Evolutionary conservation across 2,329 filamentous ascomycete genomes (phyloP).

Genomic region (Saccharata proteae): DNA sequence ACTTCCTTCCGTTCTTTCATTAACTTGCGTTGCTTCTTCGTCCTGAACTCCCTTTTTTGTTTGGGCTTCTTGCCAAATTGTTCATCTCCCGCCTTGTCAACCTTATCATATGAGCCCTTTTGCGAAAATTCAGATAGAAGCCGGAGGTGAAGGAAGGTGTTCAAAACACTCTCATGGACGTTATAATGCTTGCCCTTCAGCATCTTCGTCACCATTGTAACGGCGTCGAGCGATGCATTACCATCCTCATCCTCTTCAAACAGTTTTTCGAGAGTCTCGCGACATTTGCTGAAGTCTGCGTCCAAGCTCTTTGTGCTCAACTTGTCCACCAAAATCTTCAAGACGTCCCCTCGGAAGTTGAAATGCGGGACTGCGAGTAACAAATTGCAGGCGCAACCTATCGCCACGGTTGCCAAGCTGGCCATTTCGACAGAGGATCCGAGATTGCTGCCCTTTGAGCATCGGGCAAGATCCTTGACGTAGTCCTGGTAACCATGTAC

Average conservation of each 20-base stretch:
- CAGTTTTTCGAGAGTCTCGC: slow-evolving; percentile 65
- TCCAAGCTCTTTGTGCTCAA: slow-evolving; percentile 63
- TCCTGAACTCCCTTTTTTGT: slow-evolving; percentile 72
- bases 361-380: slow-evolving; percentile 82
- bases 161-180: slow-evolving; percentile 74
- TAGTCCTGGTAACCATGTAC: slow-evolving; percentile 77
- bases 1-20: slow-evolving; percentile 76
- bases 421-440: slow-evolving; percentile 24
- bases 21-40: slow-evolving; percentile 74
- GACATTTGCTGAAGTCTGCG: slow-evolving; percentile 64
- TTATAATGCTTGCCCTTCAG: slow-evolving; percentile 79
- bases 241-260: slow-evolving; percentile 87
- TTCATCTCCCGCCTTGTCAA: slow-evolving; percentile 45
- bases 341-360: slow-evolving; percentile 81
- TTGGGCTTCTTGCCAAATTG: slow-evolving; percentile 48
- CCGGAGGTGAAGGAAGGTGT: slow-evolving; percentile 81
- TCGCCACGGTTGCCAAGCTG: slow-evolving; percentile 58
- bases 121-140: slow-evolving; percentile 77
- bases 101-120: slow-evolving; percentile 66
- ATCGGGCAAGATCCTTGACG: slow-evolving; percentile 58
- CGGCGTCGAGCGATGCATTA: slow-evolving; percentile 73
- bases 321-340: slow-evolving; percentile 78
- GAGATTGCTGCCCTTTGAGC: slow-evolving; percentile 47
- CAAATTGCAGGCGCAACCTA: slow-evolving; percentile 74
- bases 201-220: slow-evolving; percentile 81